These are phyloP conservation scores for Acmispon strigosus DNA, from an alignment of 306 rosid genomes.

Conservation along the genomic window DNA sequence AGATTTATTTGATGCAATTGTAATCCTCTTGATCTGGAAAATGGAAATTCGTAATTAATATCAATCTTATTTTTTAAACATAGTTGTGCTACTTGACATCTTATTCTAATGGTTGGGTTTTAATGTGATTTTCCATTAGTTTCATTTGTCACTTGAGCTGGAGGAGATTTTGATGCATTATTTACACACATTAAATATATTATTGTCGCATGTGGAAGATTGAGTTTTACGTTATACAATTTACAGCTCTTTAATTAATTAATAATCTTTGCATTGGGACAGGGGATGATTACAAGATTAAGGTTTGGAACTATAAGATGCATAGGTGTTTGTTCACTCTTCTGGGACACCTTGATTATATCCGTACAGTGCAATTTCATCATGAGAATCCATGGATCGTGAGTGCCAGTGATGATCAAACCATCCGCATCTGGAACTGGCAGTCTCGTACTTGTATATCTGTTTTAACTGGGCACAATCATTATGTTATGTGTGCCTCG, in stretches of 20 bases:
- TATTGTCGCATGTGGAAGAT: not conserved
- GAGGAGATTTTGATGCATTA: conserved; percentile 5
- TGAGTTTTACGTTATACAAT: not conserved
- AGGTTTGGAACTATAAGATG: conserved; percentile 98
- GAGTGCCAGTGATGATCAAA: conserved; percentile 98
- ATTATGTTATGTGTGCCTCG: conserved; percentile 95
- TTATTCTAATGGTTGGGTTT: not conserved
- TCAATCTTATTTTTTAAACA: not conserved
- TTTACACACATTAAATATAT: not conserved
- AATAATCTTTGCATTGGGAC: conserved; percentile 17
- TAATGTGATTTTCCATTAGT: not conserved
- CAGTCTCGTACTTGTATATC: conserved; percentile 95
- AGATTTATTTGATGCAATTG: conserved; percentile 9
- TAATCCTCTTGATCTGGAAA: conserved; percentile 18
- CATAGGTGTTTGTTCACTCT: conserved; percentile 93
- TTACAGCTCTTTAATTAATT: not conserved
- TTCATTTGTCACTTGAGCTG: not conserved
- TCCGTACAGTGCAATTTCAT: conserved; percentile 96
- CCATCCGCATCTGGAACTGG: conserved; percentile 99
- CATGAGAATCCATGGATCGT: conserved; percentile 96
- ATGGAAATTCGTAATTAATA: conserved; percentile 2
- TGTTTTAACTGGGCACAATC: conserved; percentile 96
- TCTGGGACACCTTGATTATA: conserved; percentile 94
- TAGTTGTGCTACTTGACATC: not conserved
- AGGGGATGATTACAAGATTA: conserved; percentile 99